Percentiles rank a stretch among this genome's conserved stretches.
Evolutionary conservation across 805 yeast species (phyloP).

Genomic region (Ogataea methylovora): DNA sequence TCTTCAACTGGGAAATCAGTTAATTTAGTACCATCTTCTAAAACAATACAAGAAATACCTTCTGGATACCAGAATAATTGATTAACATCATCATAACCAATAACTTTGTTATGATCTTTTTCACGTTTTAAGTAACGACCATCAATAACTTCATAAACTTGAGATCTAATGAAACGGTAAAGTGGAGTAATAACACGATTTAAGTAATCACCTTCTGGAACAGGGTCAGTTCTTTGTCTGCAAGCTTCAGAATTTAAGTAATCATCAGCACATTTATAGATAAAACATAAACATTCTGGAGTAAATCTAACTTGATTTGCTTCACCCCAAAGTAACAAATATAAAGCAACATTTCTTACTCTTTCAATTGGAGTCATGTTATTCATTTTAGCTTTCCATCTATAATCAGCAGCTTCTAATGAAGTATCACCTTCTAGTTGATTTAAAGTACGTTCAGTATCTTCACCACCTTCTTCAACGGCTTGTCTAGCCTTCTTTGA

Average conservation of each 20-base stretch:
- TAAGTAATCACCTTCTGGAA: constrained; percentile 85
- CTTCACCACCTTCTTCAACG: constrained; percentile 56
- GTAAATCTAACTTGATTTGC: constrained; percentile 93
- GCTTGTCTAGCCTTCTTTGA: constrained; percentile 71
- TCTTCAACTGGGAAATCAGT: constrained; percentile 87
- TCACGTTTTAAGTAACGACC: constrained; percentile 83
- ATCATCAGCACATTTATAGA: constrained; percentile 91
- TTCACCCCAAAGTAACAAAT: constrained; percentile 81
- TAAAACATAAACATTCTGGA: constrained; percentile 83
- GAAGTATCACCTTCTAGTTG: constrained; percentile 82
- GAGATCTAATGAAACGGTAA: constrained; percentile 71
- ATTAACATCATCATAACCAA: constrained; percentile 97
- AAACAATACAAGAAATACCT: constrained; percentile 87
- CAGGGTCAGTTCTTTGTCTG: constrained; percentile 77
- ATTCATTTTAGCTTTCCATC: constrained; percentile 83
- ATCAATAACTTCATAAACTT: constrained; percentile 73
- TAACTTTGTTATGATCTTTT: constrained; percentile 70
- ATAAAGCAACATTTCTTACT: constrained; percentile 71
- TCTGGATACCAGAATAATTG: constrained; percentile 99
- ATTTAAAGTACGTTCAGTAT: constrained; percentile 48
- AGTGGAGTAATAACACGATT: constrained; percentile 90
- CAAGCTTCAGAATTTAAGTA: constrained; percentile 84
- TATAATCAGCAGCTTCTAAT: constrained; percentile 71
- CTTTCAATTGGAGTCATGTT: constrained; percentile 64
- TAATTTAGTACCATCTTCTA: constrained; percentile 88